These are phyloP conservation scores for Cornus florida DNA, from an alignment of 148 eudicot genomes.

Conservation along the genomic window DNA sequence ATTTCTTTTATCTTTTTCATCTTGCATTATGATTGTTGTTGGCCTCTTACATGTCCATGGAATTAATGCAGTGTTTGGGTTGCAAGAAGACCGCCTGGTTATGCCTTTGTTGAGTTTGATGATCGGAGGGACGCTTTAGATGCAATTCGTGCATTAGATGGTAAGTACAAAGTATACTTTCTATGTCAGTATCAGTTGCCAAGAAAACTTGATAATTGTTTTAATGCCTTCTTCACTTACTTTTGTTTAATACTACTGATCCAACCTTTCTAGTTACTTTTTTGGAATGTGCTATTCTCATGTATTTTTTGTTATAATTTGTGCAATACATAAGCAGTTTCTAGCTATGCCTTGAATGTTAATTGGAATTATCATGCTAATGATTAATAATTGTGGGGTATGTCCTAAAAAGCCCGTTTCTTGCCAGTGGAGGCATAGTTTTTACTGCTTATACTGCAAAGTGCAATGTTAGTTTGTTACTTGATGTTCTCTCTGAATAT, in stretches of 20 bases:
- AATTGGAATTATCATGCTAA: too few species aligned
- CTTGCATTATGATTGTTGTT: not conserved
- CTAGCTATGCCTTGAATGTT: too few species aligned
- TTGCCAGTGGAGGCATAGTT: too few species aligned
- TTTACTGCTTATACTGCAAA: too few species aligned
- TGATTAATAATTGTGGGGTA: too few species aligned
- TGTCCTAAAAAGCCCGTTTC: too few species aligned
- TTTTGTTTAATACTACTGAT: not conserved
- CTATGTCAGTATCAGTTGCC: not conserved
- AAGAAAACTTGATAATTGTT: not conserved
- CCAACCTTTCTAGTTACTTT: not conserved
- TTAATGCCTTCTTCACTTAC: not conserved
- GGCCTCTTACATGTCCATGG: not conserved
- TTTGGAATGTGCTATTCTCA: not conserved
- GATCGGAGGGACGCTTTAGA: constrained; percentile 83
- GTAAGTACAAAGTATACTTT: constrained; percentile 24
- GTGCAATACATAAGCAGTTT: too few species aligned
- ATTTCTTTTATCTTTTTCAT: not conserved
- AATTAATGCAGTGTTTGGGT: constrained; percentile 79
- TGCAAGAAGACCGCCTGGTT: constrained; percentile 91
- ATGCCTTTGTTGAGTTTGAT: constrained; percentile 87
- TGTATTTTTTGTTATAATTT: too few species aligned
- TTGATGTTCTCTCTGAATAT: too few species aligned
- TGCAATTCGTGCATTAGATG: constrained; percentile 71
- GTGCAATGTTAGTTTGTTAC: too few species aligned